A percentile compares a stretch with the other conserved stretches of the same genome.
Conservation (phyloP, 2,329 filamentous ascomycete genomes). For the Coniochaeta ligniaria region DNA sequence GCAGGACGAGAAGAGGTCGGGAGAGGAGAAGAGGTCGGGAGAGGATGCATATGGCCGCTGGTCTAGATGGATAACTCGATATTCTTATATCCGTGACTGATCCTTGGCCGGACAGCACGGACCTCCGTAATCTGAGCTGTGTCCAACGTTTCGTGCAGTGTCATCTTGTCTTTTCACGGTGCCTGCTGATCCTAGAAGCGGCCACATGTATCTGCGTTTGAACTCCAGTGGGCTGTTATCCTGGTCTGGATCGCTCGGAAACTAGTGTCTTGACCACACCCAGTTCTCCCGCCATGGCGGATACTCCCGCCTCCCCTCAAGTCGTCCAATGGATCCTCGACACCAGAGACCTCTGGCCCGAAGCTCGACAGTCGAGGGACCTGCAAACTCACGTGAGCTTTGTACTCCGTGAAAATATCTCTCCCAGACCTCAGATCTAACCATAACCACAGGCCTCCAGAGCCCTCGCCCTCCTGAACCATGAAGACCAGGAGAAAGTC, state of each 20-base stretch:
- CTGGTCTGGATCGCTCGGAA: neutral
- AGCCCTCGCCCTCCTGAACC: conserved; percentile 43
- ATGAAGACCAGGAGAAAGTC: conserved; percentile 48
- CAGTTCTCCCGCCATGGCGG: neutral
- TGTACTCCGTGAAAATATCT: conserved; percentile 1
- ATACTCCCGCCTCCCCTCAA: conserved; percentile 14
- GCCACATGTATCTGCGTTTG: no score
- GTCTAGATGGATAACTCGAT: neutral
- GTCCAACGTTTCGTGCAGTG: neutral
- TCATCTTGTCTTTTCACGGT: neutral
- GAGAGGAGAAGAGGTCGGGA: no score
- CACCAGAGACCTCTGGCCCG: conserved; percentile 51
- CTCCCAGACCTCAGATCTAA: neutral
- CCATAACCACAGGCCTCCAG: conserved; percentile 38
- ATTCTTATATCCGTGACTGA: neutral
- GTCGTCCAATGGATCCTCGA: conserved; percentile 57
- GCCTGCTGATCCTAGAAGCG: neutral
- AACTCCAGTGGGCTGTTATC: neutral
- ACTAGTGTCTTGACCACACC: neutral
- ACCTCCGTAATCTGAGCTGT: neutral
- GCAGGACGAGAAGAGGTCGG: no score
- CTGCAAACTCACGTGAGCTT: conserved; percentile 36
- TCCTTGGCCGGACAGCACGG: neutral
- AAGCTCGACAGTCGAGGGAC: conserved; percentile 38
- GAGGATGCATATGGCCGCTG: no score